Evolutionary conservation across 805 yeast genomes (phyloP), one percentile per base, ranked within the genome.

Genomic region (Myxozyma neglecta): DNA sequence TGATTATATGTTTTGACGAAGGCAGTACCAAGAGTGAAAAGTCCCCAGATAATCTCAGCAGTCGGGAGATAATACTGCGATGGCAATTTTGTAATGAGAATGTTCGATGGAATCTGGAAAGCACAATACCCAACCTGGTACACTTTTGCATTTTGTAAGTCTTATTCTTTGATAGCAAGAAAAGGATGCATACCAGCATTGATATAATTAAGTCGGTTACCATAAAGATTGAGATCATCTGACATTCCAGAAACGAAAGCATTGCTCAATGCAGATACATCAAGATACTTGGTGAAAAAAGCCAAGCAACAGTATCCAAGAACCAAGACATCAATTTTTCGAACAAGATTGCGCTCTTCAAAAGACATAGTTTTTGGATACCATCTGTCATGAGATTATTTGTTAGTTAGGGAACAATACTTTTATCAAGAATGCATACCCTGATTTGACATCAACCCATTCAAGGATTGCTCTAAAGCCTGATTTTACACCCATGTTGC

Each of bases 251-350:
- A 80, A 49, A 85, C 85, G 68, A 85, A 87, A 1, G 90, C 90
- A 68, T 86, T 84, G 63, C 80, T 80, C 56, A 83, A 75, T 70
- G 86, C 87, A 46, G 83, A 76, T 56, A 79, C 79, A 69, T 87
- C 90, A 44, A 87, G 76, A 59, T 85, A 83, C 70, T 86, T 86
- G 55, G 86, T 82, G 87, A 88, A 87, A 72, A 85, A 86, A 0
- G 84, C 85, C 61, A 84, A 73, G 72, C 85, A 81, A 0, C 87
- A 78, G 67, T 83, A 83, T 46, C 80, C 76, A 16, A 84, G 78
- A 53, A 87, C 74, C 44, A 84, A 69, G 14, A 82, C 63, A 68
- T 86, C 90, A 40, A 86, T 70, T 70, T 86, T 86, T 64, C 77
- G 73, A 14, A 84, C 70, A 37, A 85, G 72, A 29, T 72, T 76